Percentiles rank a stretch among this genome's conserved stretches.
These are phyloP conservation scores for Geotrichum histeridarum DNA, from an alignment of 1,139 yeast genomes.

Conservation along the genomic window DNA sequence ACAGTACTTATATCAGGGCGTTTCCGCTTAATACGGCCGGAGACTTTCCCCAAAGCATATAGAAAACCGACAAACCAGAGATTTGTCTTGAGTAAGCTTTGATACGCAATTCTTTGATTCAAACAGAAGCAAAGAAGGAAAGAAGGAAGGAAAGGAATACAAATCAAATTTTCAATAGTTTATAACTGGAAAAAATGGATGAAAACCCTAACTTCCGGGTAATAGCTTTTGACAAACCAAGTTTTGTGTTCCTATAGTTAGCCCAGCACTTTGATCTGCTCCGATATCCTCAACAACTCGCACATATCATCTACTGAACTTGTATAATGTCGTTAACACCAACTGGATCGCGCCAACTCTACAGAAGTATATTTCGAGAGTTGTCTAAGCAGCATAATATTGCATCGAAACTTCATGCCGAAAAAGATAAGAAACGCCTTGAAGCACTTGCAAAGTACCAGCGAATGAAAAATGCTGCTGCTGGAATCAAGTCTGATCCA, in stretches of 20 bases:
- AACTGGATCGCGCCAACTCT: conserved; percentile 20
- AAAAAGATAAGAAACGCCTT: conserved; percentile 24
- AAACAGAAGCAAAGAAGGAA: conserved; percentile 8
- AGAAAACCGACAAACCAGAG: conserved; percentile 1
- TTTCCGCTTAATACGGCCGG: conserved; percentile 20
- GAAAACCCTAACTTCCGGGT: conserved; percentile 15
- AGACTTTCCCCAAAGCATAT: conserved; percentile 21
- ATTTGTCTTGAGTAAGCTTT: conserved; percentile 18
- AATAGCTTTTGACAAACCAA: background rate
- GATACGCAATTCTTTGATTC: conserved; percentile 20
- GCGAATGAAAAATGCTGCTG: conserved; percentile 18
- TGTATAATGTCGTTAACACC: background rate
- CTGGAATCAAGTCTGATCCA: conserved; percentile 16
- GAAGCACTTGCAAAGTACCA: conserved; percentile 30
- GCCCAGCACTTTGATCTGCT: background rate
- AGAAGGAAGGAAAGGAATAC: background rate
- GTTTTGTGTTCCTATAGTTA: too few relatives aligned
- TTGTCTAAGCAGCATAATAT: conserved; percentile 31
- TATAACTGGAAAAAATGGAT: too few relatives aligned
- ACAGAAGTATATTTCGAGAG: conserved; percentile 33
- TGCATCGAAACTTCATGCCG: conserved; percentile 30
- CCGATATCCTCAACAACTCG: background rate
- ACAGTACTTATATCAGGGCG: conserved; percentile 14
- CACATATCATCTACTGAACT: background rate
- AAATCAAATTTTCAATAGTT: background rate